Evolutionary conservation across 2,329 filamentous ascomycete species (phyloP), one percentile per base, ranked within the genome.

Genomic region (Fusarium algeriense): DNA sequence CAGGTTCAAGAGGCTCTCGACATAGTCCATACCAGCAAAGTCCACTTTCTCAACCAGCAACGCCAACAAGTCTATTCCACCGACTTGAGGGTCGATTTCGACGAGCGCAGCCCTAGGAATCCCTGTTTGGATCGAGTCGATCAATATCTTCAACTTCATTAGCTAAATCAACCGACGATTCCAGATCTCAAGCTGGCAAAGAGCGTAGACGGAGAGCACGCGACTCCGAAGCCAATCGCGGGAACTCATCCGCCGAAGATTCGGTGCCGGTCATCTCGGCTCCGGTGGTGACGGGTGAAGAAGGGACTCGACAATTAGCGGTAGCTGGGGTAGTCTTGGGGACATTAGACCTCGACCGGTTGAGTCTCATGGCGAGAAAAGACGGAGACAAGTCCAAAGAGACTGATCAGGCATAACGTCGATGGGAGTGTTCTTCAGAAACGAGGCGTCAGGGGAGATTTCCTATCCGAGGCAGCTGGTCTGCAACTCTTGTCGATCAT

Each of bases 291-390:
- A 30, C 41, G 20, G 69, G 52, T 8, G 70, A 67, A 15, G 67
- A 75, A 38, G 71, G 72, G 32, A 71, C 75, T 30, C 70, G 68
- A 34, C 75, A 76, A 11, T 61, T 78, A 48, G 77, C 67, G 34
- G 64, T 75, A 60, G 78, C 77, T 10, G 76, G 76, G 23, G 61
- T 78, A 46, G 61, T 75, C 20, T 45, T 80, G 67, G 79, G 77
- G 35, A 74, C 75, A 35, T 69, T 70, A 28, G 75, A 80, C n/a
- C 65, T 81, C 37, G 80, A 81, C 37, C 75, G 78, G n/a, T 60
- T 80, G 55, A 80, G 76, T 53, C 43, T 59, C 48, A 74, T 73
- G 68, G 76, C 78, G 23, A 74, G 75, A 54, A 34, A 61, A 30
- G 50, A 53, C 37, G 61, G 67, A 46, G 63, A 64, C 13, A 67